A percentile compares a stretch with the other conserved stretches of the same genome.
These are phyloP conservation scores for Microdochium paspali DNA, from an alignment of 2,329 filamentous ascomycete species.

Conservation along the genomic window DNA sequence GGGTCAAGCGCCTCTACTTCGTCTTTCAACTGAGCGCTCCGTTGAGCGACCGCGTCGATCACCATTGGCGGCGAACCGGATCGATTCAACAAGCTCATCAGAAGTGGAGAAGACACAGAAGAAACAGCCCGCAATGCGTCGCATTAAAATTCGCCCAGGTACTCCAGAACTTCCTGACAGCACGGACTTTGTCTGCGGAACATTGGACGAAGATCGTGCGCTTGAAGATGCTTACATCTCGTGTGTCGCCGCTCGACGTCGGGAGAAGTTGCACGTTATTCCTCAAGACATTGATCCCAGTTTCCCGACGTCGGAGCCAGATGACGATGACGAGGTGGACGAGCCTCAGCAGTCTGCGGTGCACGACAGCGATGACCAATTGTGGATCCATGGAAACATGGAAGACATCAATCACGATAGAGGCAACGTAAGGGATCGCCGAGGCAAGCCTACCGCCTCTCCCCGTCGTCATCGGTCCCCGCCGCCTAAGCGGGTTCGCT, in stretches of 20 bases:
- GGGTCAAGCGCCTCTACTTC: slow-evolving; percentile 27
- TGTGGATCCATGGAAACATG: slow-evolving; percentile 64
- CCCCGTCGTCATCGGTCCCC: slow-evolving; percentile 53
- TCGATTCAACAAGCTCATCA: slow-evolving; percentile 52
- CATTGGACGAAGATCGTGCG: slow-evolving; percentile 87
- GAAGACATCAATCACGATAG: slow-evolving; percentile 55
- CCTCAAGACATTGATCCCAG: slow-evolving; percentile 98
- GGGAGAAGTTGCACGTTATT: slow-evolving; percentile 69
- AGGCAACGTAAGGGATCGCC: slow-evolving; percentile 33
- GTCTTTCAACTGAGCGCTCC: slow-evolving; percentile 25
- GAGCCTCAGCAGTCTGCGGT: neutral
- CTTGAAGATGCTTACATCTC: slow-evolving; percentile 91
- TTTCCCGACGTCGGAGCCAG: slow-evolving; percentile 89
- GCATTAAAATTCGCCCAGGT: slow-evolving; percentile 50
- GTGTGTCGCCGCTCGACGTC: slow-evolving; percentile 70
- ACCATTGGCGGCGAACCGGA: slow-evolving; percentile 35
- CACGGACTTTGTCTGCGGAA: slow-evolving; percentile 98
- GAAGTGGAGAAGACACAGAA: slow-evolving; percentile 21
- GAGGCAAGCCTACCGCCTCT: slow-evolving; percentile 44
- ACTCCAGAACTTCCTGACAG: slow-evolving; percentile 88
- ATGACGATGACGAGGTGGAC: slow-evolving; percentile 41
- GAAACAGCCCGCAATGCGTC: slow-evolving; percentile 21
- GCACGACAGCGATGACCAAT: slow-evolving; percentile 53
- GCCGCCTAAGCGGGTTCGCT: slow-evolving; percentile 36
- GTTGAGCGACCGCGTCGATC: slow-evolving; percentile 27